Evolutionary conservation across 208 protist species (phyloP), one percentile per base, ranked within the genome.

Genomic region (Acanthamoeba lenticulata): DNA sequence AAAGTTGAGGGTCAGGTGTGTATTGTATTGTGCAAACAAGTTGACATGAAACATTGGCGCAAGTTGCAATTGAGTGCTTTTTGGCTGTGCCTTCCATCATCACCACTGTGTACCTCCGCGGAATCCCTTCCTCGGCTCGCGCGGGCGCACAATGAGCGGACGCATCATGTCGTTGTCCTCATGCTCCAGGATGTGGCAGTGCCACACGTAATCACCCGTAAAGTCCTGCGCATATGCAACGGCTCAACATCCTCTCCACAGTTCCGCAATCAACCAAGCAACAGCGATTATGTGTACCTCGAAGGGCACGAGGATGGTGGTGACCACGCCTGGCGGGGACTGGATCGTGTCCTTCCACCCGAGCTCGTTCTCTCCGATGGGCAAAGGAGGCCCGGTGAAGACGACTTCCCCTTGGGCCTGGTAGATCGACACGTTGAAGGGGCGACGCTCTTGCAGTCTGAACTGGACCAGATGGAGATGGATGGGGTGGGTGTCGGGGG

Each of bases 101-200:
- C n/a, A n/a, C n/a, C n/a, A n/a, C n/a, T n/a, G n/a, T n/a, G n/a
- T n/a, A n/a, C n/a, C n/a, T n/a, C n/a, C n/a, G n/a, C n/a, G n/a
- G n/a, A n/a, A n/a, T n/a, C n/a, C n/a, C n/a, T n/a, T n/a, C n/a
- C n/a, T n/a, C n/a, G n/a, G n/a, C n/a, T n/a, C n/a, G 45, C 45
- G 45, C 15, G 65, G 65, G 11, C 5, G 65, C 32, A 74, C 65
- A 5, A 40, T 17, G 32, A 74, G n/a, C 32, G 65, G 65, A 9
- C 69, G 11, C 69, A 79, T 79, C 69, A 79, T 79, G 69, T 79
- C 69, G 69, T 79, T 3, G 40, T 79, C 69, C 69, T 79, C 69
- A 24, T 79, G 69, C 69, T 79, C 65, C 65, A 74, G 65, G 32
- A 74, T 40, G 65, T 74, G 65, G 34, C 65, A 79, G 15, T 83